phyloP scores from a whole-genome alignment of 106 monocot species.

The Amphibolis antarctica region DNA sequence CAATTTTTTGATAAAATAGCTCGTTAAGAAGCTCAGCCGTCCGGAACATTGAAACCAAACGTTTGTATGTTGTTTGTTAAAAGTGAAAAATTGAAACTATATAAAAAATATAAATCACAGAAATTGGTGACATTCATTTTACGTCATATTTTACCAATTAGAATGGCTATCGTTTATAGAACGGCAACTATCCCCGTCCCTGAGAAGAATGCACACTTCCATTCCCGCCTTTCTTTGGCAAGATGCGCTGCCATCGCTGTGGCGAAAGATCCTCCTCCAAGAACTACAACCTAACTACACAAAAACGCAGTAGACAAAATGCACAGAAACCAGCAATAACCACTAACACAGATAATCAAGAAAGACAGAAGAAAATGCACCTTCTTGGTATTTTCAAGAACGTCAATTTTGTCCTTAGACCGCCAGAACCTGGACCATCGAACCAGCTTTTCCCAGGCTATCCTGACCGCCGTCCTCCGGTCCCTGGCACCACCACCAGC shows the following conservation, averaged over 20 bases:
- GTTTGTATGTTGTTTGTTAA: no score
- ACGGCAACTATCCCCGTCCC: conserved; percentile 54
- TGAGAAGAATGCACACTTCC: conserved; percentile 75
- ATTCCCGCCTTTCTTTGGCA: conserved; percentile 72
- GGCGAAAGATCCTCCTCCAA: conserved; percentile 91
- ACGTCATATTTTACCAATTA: conserved; percentile 71
- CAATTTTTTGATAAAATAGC: no score
- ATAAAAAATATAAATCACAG: no score
- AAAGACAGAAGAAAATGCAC: conserved; percentile 7
- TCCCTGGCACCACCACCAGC: conserved; percentile 27
- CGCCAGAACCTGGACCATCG: conserved; percentile 97
- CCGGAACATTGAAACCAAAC: no score
- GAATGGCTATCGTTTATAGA: conserved; percentile 52
- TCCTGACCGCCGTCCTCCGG: conserved; percentile 43
- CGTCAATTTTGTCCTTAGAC: conserved; percentile 47
- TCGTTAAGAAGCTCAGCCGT: no score
- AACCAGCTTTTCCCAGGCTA: conserved; percentile 96
- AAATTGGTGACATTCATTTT: no score
- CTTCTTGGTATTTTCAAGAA: conserved; percentile 70
- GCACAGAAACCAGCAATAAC: neutral
- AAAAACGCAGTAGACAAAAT: neutral
- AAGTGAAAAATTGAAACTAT: no score
- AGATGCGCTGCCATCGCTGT: conserved; percentile 97
- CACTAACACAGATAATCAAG: neutral
- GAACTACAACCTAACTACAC: conserved; percentile 59